These are phyloP conservation scores for Thelephora ganbajun DNA, from an alignment of 768 basidiomycete genomes.

Conservation along the genomic window DNA sequence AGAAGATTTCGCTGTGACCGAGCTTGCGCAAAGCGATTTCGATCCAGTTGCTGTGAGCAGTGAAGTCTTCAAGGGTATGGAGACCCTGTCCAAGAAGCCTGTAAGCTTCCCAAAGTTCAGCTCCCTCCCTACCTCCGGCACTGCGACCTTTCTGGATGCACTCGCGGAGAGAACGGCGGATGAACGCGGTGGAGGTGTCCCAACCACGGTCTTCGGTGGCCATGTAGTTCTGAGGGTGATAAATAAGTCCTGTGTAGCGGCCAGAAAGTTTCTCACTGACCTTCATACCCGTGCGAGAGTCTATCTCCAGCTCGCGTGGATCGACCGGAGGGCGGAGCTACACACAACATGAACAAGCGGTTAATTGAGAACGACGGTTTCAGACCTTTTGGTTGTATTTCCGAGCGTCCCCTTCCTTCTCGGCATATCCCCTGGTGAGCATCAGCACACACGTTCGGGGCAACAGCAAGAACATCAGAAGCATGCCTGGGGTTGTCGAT, in stretches of 20 bases:
- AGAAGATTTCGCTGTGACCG: slow-evolving; percentile 60
- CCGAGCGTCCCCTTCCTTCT: slow-evolving; percentile 58
- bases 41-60: slow-evolving; percentile 73
- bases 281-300: slow-evolving; percentile 72
- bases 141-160: slow-evolving; percentile 61
- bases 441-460: neutral
- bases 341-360: neutral
- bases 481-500: slow-evolving; percentile 65
- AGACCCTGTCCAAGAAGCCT: slow-evolving; percentile 55
- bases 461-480: neutral
- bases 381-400: slow-evolving; percentile 40
- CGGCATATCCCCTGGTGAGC: slow-evolving; percentile 44
- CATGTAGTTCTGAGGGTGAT: slow-evolving; percentile 50
- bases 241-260: neutral
- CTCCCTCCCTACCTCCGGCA: slow-evolving; percentile 35
- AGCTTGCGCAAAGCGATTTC: slow-evolving; percentile 59
- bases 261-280: slow-evolving; percentile 15
- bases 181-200: slow-evolving; percentile 62
- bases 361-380: neutral
- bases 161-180: slow-evolving; percentile 42
- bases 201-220: slow-evolving; percentile 53
- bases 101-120: slow-evolving; percentile 53
- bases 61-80: slow-evolving; percentile 60
- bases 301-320: slow-evolving; percentile 60
- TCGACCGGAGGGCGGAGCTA: slow-evolving; percentile 59